phyloP scores from a whole-genome alignment of 805 yeast genomes.

The Candida sithepensis region DNA sequence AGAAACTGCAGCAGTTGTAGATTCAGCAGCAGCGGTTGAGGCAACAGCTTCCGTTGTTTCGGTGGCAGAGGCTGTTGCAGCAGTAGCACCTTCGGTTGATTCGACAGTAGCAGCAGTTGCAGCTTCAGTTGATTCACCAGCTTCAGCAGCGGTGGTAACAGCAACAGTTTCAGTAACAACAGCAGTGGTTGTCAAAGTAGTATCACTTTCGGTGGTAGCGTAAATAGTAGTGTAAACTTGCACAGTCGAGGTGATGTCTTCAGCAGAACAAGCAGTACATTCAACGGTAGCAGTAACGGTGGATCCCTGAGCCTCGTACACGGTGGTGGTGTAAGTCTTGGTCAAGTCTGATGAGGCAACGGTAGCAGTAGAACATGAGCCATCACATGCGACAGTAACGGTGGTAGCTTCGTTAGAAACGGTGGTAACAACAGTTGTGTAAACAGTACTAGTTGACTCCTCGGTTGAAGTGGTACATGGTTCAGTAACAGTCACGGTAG shows the following conservation, averaged over 20 bases:
- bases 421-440: background rate
- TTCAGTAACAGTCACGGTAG: background rate
- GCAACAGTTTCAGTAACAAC: background rate
- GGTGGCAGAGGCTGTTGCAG: background rate
- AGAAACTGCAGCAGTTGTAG: background rate
- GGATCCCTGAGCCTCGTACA: background rate
- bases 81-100: background rate
- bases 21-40: background rate
- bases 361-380: background rate
- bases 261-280: background rate
- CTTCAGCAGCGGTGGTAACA: background rate
- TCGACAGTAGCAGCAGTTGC: no score
- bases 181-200: background rate
- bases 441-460: background rate
- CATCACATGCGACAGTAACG: slow-evolving; percentile 5
- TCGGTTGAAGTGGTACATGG: background rate
- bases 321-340: background rate
- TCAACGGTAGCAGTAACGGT: background rate
- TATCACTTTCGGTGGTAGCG: background rate
- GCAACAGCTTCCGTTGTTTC: background rate
- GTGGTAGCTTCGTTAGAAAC: slow-evolving; percentile 2
- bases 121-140: background rate
- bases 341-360: background rate
- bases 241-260: background rate
- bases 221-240: background rate